Evolutionary conservation across 2,329 filamentous ascomycete species (phyloP), one percentile per base, ranked within the genome.

Genomic region (Ramularia collo-cygni): DNA sequence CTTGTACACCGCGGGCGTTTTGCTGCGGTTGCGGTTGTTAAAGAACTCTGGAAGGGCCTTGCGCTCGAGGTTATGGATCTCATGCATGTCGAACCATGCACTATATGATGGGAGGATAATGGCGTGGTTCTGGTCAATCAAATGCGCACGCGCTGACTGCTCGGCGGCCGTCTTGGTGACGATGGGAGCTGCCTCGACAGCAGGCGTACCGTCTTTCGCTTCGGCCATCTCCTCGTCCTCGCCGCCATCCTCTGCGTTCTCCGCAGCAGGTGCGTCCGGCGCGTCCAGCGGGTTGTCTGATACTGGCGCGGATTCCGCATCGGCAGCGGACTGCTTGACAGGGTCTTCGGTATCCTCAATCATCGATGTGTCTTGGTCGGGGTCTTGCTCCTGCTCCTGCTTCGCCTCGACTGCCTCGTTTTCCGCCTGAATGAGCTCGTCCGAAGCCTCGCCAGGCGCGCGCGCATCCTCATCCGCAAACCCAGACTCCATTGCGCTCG

Each of bases 51-150:
- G 88, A 52, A 98, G 75, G 6, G 88, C 88, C 66, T 95, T 98
- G 60, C 83, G 85, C 70, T 98, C 92, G 55, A 95, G 84, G 45
- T 79, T 78, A 64, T 95, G 85, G 58, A 98, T 83, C 35, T 77
- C 75, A 62, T 89, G 85, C 90, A 98, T 95, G 65, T 98, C 92
- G 63, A 98, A 98, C 92, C 92, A 98, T 10, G 85, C 92, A 60
- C 88, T 93, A 66, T 98, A 98, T 63, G 90, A 96, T 15, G 92
- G 92, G 15, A 98, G 78, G 48, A 98, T 89, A 59, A 96, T 96
- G 47, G 89, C 83, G 60, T 95, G 90, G 29, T 88, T 93, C 67
- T 98, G 92, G 10, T 86, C 80, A 46, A 95, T 85, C 40, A 98
- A 79, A 58, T 96, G 89, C 54, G 90, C 85, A 50, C 90, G 85